Base-by-base conservation (phyloP, 2,329 filamentous ascomycete genomes). In the Diplodia intermedia region DNA sequence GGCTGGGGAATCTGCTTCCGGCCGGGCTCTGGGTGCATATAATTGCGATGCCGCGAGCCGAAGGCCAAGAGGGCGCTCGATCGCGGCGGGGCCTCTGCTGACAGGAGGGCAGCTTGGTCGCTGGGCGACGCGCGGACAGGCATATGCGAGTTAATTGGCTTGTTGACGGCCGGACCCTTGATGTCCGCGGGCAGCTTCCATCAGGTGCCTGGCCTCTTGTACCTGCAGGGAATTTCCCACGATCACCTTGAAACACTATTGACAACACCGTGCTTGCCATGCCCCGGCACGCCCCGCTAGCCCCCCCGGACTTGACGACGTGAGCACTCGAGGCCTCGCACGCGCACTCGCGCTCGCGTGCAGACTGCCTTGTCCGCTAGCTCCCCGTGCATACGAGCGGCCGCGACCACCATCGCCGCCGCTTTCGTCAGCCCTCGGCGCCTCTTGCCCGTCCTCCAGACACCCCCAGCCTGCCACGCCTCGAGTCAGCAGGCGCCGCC, bases 51-150 rank as follows among this genome's bases (percentile, higher is more conserved):
- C 56, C 43, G 23, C 14, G 23, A 62, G 40, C 57, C 57, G 57
- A 36, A 18, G 23, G 60, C 60, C 60, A 63, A 63, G 60, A 36
- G 20, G 6, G 31, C 26, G 47, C 60, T 5, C 60, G 60, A 26
- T 36, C 60, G 47, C 60, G 36, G 56, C 38, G 36, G 38, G 56
- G 56, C 38, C 56, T 26, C 14, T 63, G 60, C 60, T 43, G 38
- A 9, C 31, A 33, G 31, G 6, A 33, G 8, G 31, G 31, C 56
- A 52, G 57, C 57, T 62, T 62, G 57, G 56, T 33, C 18, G 23
- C 57, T 62, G 43, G 57, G 57, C 60, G 60, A 63, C 60, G 60
- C 60, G 60, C 47, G 60, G 60, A 63, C 60, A 49, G 60, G 55
- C 43, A 63, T 12, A 18, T 23, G 60, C 47, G 60, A 52, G 60